Conservation (phyloP, 257 asterid species). For the Thymus quinquecostatus region DNA sequence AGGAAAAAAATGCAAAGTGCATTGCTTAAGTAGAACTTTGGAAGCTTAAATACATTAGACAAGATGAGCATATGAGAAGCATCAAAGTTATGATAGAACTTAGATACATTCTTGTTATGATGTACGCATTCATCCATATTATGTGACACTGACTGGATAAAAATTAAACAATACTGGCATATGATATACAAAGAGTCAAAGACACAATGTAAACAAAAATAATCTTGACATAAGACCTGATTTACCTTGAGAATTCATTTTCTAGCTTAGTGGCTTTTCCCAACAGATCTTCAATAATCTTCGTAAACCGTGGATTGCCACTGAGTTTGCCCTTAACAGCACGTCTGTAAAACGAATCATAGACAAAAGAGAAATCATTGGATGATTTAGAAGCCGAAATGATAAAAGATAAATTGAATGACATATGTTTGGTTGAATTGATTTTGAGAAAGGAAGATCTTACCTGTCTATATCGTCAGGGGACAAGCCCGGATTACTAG, state of each 20-base stretch:
- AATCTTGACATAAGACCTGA: not conserved
- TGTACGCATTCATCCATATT: not conserved
- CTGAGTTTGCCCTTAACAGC: conserved; percentile 32
- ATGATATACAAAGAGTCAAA: not conserved
- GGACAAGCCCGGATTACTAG: conserved; percentile 37
- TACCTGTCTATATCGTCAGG: conserved; percentile 48
- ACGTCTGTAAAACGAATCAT: conserved; percentile 19
- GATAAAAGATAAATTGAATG: not conserved
- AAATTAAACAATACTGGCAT: conserved; percentile 6
- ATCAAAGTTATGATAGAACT: not conserved
- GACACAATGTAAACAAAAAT: not conserved
- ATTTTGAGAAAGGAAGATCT: conserved; percentile 29
- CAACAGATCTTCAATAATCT: conserved; percentile 46
- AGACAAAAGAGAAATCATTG: not conserved
- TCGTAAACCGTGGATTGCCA: conserved; percentile 41
- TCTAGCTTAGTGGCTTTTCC: conserved; percentile 71
- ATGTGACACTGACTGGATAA: not conserved
- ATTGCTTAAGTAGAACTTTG: not conserved
- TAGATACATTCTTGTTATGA: not conserved
- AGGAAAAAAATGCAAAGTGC: not conserved
- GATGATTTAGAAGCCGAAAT: not conserved
- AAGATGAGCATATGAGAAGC: not conserved
- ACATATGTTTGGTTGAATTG: not conserved
- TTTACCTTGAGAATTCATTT: conserved; percentile 69
- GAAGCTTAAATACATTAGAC: not conserved